Evolutionary conservation across 257 asterid species (phyloP), one percentile per base, ranked within the genome.

Genomic region (Lithospermum erythrorhizon): DNA sequence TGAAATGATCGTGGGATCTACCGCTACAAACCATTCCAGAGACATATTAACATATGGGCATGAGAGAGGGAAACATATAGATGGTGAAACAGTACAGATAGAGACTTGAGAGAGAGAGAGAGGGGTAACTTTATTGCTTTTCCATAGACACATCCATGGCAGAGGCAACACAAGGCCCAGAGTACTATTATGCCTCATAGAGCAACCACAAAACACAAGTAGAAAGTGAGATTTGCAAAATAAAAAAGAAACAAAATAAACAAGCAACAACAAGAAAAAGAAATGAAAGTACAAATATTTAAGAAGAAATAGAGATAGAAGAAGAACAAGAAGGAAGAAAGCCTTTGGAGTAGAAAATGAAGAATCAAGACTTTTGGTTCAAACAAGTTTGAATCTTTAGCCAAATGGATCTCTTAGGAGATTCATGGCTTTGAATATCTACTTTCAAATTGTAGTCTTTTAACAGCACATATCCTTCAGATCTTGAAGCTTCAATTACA

Each of bases 121-220:
- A 54, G 70, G 65, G 84, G 77, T 72, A 73, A 76, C 55, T 70
- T 69, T 61, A 71, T 67, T 2, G 80, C 70, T 76, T 78, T 76
- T 76, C 64, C 59, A 64, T 73, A 65, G 77, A 75, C 75, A 72
- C 79, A 73, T 78, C 83, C 79, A 69, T 75, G 70, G 81, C 80
- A 70, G 77, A 75, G 62, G 72, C 57, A 67, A 56, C 57, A 67
- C 70, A 62, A 62, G 66, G 77, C 64, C 67, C 78, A 58, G 61
- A 51, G 69, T 61, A 62, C 68, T 65, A 62, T 81, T 65, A 35
- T 21, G 61, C 48, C 70, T 29, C 65, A 49, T 51, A 61, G 52
- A 64, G 61, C 25, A 13, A 56, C 60, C 60, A 56, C 3, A 27
- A 56, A 14, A 56, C 14, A 23, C 14, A 53, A 20, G 7, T 3